Base-by-base conservation (phyloP, 441 rosid species). In the Arabidopsis hybrid region DNA sequence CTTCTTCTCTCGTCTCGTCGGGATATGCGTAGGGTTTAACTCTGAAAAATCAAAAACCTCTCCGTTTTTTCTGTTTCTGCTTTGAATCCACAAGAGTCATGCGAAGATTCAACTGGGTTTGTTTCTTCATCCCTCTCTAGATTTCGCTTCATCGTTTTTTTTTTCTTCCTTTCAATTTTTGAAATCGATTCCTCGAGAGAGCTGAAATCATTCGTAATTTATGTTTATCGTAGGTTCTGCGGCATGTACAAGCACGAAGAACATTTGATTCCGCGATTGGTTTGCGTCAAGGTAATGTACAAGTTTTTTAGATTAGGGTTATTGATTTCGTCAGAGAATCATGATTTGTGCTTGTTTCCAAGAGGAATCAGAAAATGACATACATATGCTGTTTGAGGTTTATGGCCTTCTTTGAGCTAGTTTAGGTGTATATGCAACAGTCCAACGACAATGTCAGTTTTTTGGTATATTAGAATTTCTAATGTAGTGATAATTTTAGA, bases 51-150 rank as follows among this genome's bases (percentile, higher is more conserved):
- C 34, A 61, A 70, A 77, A 71, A 50, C 72, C 65, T 58, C 76
- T 65, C 17, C 53, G 29, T 26, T 26, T 18, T 18, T 46, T 45
- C 14, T 43, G 6, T n/a, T 47, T 61, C 62, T 58, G 39, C 49
- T 39, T 50, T 5, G 10, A 49, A 47, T 52, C 45, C 52, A 17
- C 9, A 16, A 16, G 26, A 67, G 67, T 46, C 57, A 79, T 90
- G 98, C 68, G 79, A 80, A 82, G 88, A 79, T 79, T 79, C 76
- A 72, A 77, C 66, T 83, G 83, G 88, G 79, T 89, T 45, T 59
- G 78, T 51, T 79, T 81, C 63, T 88, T 66, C 81, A 79, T 78
- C 18, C 17, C 21, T 56, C 35, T 21, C 31, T 26, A 1, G 1
- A 2, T 6, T 10, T 45, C 4, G 29, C 29, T 26, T 26, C 29